Conservation (phyloP, 768 basidiomycete genomes). For the Cystofilobasidium bisporidii region DNA sequence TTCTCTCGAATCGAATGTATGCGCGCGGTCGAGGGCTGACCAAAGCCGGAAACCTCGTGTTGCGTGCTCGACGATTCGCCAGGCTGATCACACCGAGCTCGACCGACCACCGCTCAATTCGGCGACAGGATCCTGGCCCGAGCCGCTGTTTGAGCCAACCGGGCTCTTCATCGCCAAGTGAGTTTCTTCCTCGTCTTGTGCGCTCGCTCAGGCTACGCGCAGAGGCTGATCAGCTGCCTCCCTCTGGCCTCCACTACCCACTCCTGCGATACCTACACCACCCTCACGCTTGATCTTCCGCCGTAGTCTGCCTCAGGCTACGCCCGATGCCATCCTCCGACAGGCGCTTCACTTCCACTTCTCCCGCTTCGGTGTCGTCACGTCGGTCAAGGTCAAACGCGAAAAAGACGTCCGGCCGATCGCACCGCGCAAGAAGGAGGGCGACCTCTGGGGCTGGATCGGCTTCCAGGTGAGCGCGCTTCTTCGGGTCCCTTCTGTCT, state of each 20-base stretch:
- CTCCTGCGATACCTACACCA: too few relatives aligned
- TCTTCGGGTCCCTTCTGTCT: neutral
- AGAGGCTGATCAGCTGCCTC: neutral
- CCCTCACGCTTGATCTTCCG: neutral
- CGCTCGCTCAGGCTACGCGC: neutral
- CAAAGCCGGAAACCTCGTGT: too few relatives aligned
- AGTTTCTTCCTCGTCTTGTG: neutral
- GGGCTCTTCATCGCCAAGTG: neutral
- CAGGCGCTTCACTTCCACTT: constrained; percentile 1
- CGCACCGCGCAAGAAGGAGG: neutral
- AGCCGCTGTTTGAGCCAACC: neutral
- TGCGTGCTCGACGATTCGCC: too few relatives aligned
- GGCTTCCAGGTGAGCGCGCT: too few relatives aligned
- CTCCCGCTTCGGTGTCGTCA: neutral
- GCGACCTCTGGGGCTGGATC: neutral
- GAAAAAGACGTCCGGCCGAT: neutral
- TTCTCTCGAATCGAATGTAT: too few relatives aligned
- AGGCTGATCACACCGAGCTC: too few relatives aligned
- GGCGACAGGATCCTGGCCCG: too few relatives aligned
- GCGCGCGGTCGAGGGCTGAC: too few relatives aligned
- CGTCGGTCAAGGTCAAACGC: neutral
- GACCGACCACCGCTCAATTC: too few relatives aligned
- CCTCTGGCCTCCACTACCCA: neutral
- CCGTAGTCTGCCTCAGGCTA: neutral
- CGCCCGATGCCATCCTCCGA: neutral